Conservation (phyloP, 805 yeast genomes). For the Saccharomyces eubayanus region DNA sequence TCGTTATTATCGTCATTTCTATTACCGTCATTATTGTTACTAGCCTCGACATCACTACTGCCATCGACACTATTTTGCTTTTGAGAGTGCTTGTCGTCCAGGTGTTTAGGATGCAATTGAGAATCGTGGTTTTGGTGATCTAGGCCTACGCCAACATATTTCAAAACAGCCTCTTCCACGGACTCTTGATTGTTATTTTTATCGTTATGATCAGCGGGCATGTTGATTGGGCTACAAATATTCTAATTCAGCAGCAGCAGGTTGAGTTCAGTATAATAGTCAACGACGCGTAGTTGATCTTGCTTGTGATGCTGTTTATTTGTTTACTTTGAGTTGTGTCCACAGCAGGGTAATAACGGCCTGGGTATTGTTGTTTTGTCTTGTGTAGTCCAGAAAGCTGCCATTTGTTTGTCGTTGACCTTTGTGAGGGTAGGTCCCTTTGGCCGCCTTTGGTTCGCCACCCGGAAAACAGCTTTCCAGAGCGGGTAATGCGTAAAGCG, state of each 20-base stretch:
- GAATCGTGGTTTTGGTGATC: constrained; percentile 22
- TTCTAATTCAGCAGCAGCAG: constrained; percentile 3
- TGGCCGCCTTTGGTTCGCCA: background rate
- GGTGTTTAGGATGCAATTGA: background rate
- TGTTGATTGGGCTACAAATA: background rate
- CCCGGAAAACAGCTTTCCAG: background rate
- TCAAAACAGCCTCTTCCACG: constrained; percentile 69
- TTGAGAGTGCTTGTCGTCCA: background rate
- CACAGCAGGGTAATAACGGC: background rate
- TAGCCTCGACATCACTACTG: background rate
- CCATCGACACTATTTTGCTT: constrained; percentile 16
- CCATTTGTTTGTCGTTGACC: background rate
- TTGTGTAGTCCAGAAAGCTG: background rate
- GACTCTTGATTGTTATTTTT: constrained; percentile 19
- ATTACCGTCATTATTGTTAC: constrained; percentile 17
- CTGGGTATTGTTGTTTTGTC: background rate
- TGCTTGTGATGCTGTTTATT: background rate
- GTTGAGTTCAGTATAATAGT: background rate
- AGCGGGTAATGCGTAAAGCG: background rate
- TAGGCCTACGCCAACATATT: constrained; percentile 56
- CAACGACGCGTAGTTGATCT: background rate
- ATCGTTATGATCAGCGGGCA: background rate
- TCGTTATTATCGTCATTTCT: constrained; percentile 13
- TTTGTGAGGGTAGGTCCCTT: background rate
- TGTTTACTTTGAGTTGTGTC: background rate